Evolutionary conservation across 148 eudicot species (phyloP), one percentile per base, ranked within the genome.

Genomic region (Nepenthes mirabilis): DNA sequence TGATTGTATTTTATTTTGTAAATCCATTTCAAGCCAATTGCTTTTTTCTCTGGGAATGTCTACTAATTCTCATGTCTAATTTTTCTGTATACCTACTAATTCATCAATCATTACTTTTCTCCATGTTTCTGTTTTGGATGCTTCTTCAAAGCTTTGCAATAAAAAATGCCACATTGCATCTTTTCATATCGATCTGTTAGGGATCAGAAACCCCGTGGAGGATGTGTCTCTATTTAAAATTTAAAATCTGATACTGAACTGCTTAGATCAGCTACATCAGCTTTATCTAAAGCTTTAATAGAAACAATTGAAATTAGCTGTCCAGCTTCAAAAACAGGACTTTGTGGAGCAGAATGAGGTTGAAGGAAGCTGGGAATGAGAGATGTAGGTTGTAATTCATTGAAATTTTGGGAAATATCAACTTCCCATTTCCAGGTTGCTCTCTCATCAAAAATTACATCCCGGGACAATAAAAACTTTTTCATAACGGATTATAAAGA

Each of bases 11-110:
- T 61, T 3, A 55, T 61, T n/a, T 34, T 61, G 37, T 9, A 61
- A 4, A 61, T 40, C 64, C 64, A 61, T 45, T 61, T 61, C 64
- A 61, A 47, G 5, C 64, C 43, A 14, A 61, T 61, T 9, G 34
- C 55, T 37, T 49, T 33, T 61, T 2, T 37, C 37, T 47, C 33
- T 2, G 13, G 55, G 49, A 47, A 61, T 8, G 1, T 61, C 64
- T 5, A 61, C 55, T 37, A 61, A 33, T 14, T 61, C 64, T 37
- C 64, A 61, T 2, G 55, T 61, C 9, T 34, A 5, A 61, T 61
- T 61, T 14, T 49, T 47, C 32, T 61, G 55, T 11, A n/a, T 35
- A 55, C 47, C 48, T 33, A 55, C 54, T 32, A 33, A 14, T 59
- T 45, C 62, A n/a, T 61, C 64, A 9, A 33, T n/a, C 64, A 61